A percentile compares a stretch with the other conserved stretches of the same genome.
These are phyloP conservation scores for Albophoma yamanashiensis DNA, from an alignment of 2,329 filamentous ascomycete genomes.

Conservation along the genomic window DNA sequence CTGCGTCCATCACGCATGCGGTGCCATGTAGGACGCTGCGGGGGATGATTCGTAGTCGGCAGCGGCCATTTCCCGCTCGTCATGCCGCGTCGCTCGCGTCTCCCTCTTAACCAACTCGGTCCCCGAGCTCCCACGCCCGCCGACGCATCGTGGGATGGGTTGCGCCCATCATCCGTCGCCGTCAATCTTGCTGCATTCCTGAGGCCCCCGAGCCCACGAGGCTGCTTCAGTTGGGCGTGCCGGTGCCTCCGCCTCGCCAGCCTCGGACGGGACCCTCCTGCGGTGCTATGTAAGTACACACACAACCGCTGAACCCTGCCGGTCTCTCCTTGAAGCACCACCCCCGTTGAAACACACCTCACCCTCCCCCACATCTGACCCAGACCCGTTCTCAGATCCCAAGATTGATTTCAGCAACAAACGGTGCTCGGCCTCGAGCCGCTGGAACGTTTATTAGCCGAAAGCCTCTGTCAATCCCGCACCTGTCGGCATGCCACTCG, in stretches of 20 bases:
- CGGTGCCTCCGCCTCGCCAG: not conserved
- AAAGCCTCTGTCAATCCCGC: not conserved
- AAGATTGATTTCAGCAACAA: not conserved
- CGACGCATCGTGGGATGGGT: not conserved
- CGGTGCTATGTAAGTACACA: not conserved
- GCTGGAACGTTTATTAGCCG: not conserved
- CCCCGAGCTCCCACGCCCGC: not conserved
- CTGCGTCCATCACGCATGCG: not conserved
- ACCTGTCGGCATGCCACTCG: not conserved
- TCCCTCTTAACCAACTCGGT: not conserved
- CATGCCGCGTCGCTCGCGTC: not conserved
- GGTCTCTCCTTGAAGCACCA: not conserved
- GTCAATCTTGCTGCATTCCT: not conserved
- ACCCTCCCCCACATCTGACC: not conserved
- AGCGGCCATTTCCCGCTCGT: not conserved
- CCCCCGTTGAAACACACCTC: not conserved
- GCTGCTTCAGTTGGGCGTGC: not conserved
- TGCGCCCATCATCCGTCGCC: not conserved
- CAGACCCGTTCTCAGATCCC: not conserved
- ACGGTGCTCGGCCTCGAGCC: not conserved
- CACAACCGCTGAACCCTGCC: not conserved
- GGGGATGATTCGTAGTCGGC: not conserved
- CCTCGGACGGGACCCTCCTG: not conserved
- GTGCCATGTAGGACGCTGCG: not conserved
- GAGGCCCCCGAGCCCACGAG: not conserved